phyloP scores from a whole-genome alignment of 2,329 filamentous ascomycete genomes.

The Phoma sp. region DNA sequence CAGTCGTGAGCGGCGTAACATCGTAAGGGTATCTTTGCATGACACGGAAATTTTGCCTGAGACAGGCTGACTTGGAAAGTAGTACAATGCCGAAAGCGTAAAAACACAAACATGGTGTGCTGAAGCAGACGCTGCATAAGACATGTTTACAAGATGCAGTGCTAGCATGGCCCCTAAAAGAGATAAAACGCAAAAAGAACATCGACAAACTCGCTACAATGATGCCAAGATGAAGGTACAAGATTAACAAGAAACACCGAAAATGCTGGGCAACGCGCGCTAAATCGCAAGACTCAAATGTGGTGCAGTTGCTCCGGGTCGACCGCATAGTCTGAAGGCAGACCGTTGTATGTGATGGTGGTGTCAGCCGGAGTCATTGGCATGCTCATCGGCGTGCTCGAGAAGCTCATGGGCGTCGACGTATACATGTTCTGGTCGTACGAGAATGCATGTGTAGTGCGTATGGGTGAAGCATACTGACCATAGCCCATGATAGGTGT shows the following conservation, averaged over 20 bases:
- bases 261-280: constrained; percentile 13
- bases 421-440: constrained; percentile 5
- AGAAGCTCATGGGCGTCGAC: constrained; percentile 8
- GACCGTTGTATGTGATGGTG: constrained; percentile 15
- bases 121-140: constrained; percentile 20
- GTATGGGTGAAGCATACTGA: background rate
- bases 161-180: constrained; percentile 14
- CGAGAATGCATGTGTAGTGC: background rate
- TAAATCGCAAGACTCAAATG: background rate
- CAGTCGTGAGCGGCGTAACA: constrained; percentile 34
- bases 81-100: constrained; percentile 10
- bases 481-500: constrained; percentile 8
- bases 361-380: constrained; percentile 5
- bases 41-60: constrained; percentile 9
- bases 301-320: background rate
- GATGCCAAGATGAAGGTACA: background rate
- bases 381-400: constrained; percentile 6
- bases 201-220: constrained; percentile 1
- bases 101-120: constrained; percentile 15
- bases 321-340: constrained; percentile 15
- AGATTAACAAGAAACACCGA: constrained; percentile 8
- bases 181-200: background rate
- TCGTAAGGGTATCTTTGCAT: constrained; percentile 35
- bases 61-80: constrained; percentile 3
- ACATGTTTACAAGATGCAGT: constrained; percentile 5